These are phyloP conservation scores for Boletus bicolor DNA, from an alignment of 768 basidiomycete species.

Conservation along the genomic window DNA sequence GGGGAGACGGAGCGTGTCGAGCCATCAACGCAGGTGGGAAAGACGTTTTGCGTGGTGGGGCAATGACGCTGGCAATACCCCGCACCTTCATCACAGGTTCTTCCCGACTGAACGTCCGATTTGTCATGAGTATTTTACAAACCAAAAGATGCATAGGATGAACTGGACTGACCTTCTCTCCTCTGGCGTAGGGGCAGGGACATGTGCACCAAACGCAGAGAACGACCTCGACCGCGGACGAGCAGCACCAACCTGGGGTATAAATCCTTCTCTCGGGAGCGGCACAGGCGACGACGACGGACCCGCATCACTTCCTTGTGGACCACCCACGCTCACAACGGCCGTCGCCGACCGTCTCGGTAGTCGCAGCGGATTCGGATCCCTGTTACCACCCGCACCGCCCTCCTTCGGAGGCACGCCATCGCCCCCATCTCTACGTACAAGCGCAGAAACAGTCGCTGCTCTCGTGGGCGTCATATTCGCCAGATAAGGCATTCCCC, in stretches of 20 bases:
- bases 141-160: background rate
- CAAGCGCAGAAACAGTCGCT: constrained; percentile 32
- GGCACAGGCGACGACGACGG: constrained; percentile 12
- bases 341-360: constrained; percentile 20
- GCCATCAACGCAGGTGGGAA: constrained; percentile 24
- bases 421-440: constrained; percentile 16
- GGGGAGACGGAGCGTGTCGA: constrained; percentile 19
- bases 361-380: constrained; percentile 5
- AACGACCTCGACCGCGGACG: constrained; percentile 70
- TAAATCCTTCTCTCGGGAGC: constrained; percentile 61
- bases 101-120: constrained; percentile 17
- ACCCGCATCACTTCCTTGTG: background rate
- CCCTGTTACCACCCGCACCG: background rate
- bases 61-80: background rate
- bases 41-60: constrained; percentile 4
- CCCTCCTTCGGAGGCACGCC: background rate
- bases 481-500: background rate
- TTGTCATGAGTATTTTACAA: background rate
- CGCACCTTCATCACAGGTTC: constrained; percentile 18
- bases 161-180: constrained; percentile 18
- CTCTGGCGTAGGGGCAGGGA: background rate
- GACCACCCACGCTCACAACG: background rate
- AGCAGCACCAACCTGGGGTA: constrained; percentile 48
- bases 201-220: constrained; percentile 57
- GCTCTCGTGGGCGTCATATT: constrained; percentile 23